phyloP scores from a whole-genome alignment of 805 yeast genomes.

The Myxozyma monticola region DNA sequence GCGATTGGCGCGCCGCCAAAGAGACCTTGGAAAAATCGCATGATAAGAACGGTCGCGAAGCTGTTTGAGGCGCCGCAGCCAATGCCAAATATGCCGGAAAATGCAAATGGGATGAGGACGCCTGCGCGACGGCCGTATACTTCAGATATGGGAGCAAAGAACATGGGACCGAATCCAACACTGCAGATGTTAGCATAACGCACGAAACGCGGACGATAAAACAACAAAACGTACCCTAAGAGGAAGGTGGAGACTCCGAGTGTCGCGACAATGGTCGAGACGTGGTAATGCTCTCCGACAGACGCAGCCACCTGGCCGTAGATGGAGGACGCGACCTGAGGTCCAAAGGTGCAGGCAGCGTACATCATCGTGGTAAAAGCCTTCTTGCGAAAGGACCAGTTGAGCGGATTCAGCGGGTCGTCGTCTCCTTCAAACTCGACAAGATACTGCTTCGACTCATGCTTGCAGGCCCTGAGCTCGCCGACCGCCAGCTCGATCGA shows the following conservation, averaged over 20 bases:
- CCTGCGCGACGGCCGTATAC: slow-evolving; percentile 47
- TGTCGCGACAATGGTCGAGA: slow-evolving; percentile 19
- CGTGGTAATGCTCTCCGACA: slow-evolving; percentile 11
- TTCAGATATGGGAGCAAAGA: slow-evolving; percentile 58
- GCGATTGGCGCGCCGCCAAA: slow-evolving; percentile 63
- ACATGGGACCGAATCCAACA: slow-evolving; percentile 55
- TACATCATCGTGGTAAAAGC: slow-evolving; percentile 24
- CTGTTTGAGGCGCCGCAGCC: slow-evolving; percentile 54
- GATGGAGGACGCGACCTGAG: slow-evolving; percentile 27
- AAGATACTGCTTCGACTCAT: slow-evolving; percentile 17
- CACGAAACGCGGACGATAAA: slow-evolving; percentile 41
- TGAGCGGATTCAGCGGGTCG: slow-evolving; percentile 27
- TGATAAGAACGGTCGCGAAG: slow-evolving; percentile 50
- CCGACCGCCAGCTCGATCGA: not conserved
- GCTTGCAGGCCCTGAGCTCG: not conserved
- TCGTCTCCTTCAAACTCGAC: slow-evolving; percentile 35
- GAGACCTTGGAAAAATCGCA: slow-evolving; percentile 60
- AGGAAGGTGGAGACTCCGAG: slow-evolving; percentile 44
- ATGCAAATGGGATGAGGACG: slow-evolving; percentile 46
- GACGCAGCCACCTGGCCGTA: slow-evolving; percentile 20
- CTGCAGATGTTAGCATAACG: slow-evolving; percentile 49
- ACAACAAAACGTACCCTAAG: slow-evolving; percentile 48
- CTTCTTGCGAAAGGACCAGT: slow-evolving; percentile 23
- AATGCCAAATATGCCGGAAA: slow-evolving; percentile 47
- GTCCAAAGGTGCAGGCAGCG: slow-evolving; percentile 29